These are phyloP conservation scores for Mycena haematopus DNA, from an alignment of 768 basidiomycete species.

Conservation along the genomic window DNA sequence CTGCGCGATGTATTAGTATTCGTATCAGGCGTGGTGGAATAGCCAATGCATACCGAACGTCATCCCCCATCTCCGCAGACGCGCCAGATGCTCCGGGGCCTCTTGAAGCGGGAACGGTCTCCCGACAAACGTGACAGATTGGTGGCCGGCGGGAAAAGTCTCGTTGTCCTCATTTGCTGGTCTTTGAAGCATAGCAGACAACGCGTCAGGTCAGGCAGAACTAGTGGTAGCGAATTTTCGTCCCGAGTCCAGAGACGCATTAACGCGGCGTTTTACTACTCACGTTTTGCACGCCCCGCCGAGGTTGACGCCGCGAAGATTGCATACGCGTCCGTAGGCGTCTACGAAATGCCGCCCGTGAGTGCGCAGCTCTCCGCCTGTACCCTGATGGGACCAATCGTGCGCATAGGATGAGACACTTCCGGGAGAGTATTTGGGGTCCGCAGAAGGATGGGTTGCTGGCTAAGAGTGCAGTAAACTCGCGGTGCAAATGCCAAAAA, in stretches of 20 bases:
- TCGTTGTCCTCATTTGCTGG: conserved; percentile 73
- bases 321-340: conserved; percentile 77
- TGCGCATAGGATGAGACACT: conserved; percentile 65
- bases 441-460: conserved; percentile 53
- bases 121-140: conserved; percentile 82
- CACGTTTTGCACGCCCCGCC: conserved; percentile 86
- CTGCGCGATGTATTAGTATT: conserved; percentile 43
- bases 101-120: conserved; percentile 91
- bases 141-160: conserved; percentile 68
- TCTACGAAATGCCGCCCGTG: conserved; percentile 88
- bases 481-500: too few species aligned
- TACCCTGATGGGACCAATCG: conserved; percentile 68
- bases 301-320: conserved; percentile 84
- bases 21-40: background rate
- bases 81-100: conserved; percentile 82
- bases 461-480: too few species aligned
- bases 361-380: conserved; percentile 60
- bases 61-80: conserved; percentile 86
- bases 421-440: conserved; percentile 53
- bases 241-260: too few species aligned
- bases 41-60: conserved; percentile 69
- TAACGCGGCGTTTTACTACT: conserved; percentile 28
- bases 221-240: too few species aligned
- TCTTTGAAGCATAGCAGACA: conserved; percentile 33
- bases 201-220: background rate